A percentile compares a stretch with the other conserved stretches of the same genome.
These are phyloP conservation scores for Mrakia frigida DNA, from an alignment of 768 basidiomycete genomes.

Conservation along the genomic window DNA sequence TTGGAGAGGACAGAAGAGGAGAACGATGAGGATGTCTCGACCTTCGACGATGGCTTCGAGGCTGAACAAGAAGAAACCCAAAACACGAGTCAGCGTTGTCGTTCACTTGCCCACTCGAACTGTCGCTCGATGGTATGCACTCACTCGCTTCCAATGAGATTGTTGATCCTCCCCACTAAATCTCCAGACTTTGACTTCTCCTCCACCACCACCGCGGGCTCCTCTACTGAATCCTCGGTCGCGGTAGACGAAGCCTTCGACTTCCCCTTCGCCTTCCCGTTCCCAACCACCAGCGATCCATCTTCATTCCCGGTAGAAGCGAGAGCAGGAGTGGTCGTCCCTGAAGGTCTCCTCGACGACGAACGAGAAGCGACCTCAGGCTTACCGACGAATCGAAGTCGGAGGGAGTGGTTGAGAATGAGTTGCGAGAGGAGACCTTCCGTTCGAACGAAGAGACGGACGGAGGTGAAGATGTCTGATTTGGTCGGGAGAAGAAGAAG, in stretches of 20 bases:
- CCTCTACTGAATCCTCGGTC: not conserved
- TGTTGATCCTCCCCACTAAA: constrained; percentile 71
- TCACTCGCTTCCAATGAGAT: constrained; percentile 44
- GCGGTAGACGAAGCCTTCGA: not conserved
- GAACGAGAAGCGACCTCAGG: constrained; percentile 19
- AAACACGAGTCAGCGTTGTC: not conserved
- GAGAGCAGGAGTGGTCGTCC: not conserved
- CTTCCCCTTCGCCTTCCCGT: not conserved
- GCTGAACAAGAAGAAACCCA: constrained; percentile 55
- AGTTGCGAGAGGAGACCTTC: constrained; percentile 58
- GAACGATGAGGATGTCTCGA: constrained; percentile 41
- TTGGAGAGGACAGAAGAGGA: not conserved
- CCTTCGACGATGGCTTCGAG: constrained; percentile 47
- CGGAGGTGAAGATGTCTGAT: constrained; percentile 37
- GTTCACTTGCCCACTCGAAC: no score
- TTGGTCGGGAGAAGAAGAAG: not conserved
- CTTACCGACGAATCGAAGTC: constrained; percentile 59
- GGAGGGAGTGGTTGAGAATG: constrained; percentile 74
- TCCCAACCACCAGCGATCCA: not conserved
- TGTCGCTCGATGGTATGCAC: not conserved
- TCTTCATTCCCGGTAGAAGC: not conserved
- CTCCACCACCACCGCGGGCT: not conserved
- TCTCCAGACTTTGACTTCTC: not conserved
- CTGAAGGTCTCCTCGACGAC: not conserved
- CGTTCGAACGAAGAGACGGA: constrained; percentile 50